Percentiles rank a stretch among this genome's conserved stretches.
Evolutionary conservation across 176 grass and related monocot species (phyloP).

Genomic region (Avena eriantha): DNA sequence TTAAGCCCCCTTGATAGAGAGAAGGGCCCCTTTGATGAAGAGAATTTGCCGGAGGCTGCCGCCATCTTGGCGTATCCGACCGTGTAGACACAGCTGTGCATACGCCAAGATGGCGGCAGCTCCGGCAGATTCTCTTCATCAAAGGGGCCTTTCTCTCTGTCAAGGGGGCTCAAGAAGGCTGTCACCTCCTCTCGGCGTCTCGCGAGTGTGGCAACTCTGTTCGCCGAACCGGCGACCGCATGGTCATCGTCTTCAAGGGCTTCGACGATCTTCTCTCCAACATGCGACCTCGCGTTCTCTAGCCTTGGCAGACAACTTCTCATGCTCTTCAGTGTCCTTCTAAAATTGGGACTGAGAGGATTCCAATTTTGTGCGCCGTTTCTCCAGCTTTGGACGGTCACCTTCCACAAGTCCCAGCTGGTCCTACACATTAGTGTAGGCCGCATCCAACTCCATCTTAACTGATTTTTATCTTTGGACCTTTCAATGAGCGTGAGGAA

Average conservation of each 20-base stretch:
- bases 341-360: too few relatives aligned
- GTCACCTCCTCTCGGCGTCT: background rate
- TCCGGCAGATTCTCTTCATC: background rate
- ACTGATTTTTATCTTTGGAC: too few relatives aligned
- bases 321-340: background rate
- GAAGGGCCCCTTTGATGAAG: background rate
- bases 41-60: background rate
- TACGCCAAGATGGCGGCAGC: background rate
- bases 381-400: background rate
- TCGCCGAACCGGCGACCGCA: background rate
- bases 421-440: background rate
- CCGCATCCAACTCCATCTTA: background rate
- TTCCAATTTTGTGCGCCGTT: too few relatives aligned
- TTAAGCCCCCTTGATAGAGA: background rate
- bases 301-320: background rate
- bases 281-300: background rate
- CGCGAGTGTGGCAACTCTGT: background rate
- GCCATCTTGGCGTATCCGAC: background rate
- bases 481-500: too few relatives aligned
- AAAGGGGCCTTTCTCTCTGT: background rate
- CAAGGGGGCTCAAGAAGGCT: background rate
- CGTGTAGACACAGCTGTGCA: background rate
- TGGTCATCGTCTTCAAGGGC: background rate
- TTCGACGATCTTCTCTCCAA: background rate
- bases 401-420: background rate